These are phyloP conservation scores for Podochytrium sp. DNA, from an alignment of 192 early-diverging fungal species.

Conservation along the genomic window DNA sequence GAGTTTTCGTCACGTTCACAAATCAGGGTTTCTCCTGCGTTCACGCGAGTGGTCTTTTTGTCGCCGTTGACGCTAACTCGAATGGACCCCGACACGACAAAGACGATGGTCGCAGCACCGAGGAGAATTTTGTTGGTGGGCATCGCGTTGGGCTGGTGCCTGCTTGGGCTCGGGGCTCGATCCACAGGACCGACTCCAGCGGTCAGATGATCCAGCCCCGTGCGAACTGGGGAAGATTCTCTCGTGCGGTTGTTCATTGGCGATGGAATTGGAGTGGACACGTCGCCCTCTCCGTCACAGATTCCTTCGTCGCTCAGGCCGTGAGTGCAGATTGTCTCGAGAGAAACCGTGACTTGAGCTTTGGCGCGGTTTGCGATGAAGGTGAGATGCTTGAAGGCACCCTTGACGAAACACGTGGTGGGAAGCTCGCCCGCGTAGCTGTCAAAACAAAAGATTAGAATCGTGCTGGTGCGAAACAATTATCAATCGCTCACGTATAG, in stretches of 20 bases:
- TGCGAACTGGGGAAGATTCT: background rate
- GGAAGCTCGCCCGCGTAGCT: conserved; percentile 55
- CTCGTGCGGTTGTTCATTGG: conserved; percentile 2
- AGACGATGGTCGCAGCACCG: conserved; percentile 56
- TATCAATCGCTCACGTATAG: conserved; percentile 48
- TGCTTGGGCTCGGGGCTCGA: conserved; percentile 2
- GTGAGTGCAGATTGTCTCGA: conserved; percentile 53
- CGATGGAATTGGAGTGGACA: conserved; percentile 18
- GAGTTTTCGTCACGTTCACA: conserved; percentile 61
- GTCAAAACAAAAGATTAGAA: background rate
- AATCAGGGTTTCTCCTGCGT: conserved; percentile 54
- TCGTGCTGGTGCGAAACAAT: too few species aligned
- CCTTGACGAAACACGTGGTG: conserved; percentile 39
- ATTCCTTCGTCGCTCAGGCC: conserved; percentile 41
- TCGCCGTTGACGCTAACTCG: conserved; percentile 38
- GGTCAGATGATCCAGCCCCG: background rate
- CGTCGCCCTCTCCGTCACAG: conserved; percentile 42
- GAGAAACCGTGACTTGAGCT: conserved; percentile 27
- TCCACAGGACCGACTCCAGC: background rate
- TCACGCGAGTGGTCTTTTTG: conserved; percentile 26
- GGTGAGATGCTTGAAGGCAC: conserved; percentile 38
- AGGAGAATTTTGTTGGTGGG: conserved; percentile 57
- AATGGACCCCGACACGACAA: conserved; percentile 62
- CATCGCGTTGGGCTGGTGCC: conserved; percentile 23
- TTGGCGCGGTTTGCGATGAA: conserved; percentile 47